Evolutionary conservation across 345 rosid genomes (phyloP).

Genomic region (Euphorbia tirucalli): DNA sequence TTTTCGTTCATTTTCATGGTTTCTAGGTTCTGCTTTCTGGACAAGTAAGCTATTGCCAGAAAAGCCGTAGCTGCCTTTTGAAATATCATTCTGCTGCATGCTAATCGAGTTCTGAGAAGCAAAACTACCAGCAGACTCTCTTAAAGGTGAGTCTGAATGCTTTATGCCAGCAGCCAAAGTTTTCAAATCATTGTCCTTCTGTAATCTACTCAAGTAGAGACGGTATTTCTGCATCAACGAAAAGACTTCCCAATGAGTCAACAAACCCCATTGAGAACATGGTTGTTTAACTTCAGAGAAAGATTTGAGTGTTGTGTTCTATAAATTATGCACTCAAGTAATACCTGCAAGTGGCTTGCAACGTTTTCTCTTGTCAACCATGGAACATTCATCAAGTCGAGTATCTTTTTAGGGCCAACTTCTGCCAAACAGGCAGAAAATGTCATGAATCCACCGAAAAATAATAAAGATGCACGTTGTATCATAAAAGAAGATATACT

Average conservation of each 20-base stretch:
- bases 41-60: constrained; percentile 37
- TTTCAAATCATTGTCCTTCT: constrained; percentile 60
- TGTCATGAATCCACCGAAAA: constrained; percentile 28
- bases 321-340: neutral
- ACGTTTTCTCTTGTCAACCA: constrained; percentile 95
- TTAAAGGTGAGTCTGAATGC: constrained; percentile 51
- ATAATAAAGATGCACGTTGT: constrained; percentile 25
- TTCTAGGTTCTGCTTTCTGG: constrained; percentile 37
- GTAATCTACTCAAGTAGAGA: constrained; percentile 80
- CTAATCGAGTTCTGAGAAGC: constrained; percentile 43
- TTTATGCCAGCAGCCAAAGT: constrained; percentile 45
- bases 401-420: constrained; percentile 95
- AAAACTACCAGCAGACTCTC: constrained; percentile 40
- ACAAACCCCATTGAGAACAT: neutral
- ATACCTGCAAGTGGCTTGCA: constrained; percentile 95
- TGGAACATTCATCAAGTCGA: constrained; percentile 92
- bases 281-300: neutral
- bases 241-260: constrained; percentile 10
- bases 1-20: constrained; percentile 43
- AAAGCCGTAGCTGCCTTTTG: constrained; percentile 36
- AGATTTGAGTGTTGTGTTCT: no score
- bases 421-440: constrained; percentile 57
- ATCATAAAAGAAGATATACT: constrained; percentile 38
- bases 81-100: constrained; percentile 34
- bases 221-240: constrained; percentile 78